Percentiles rank a stretch among this genome's conserved stretches.
phyloP scores from a whole-genome alignment of 1,139 yeast species.

The Taphrina communis region DNA sequence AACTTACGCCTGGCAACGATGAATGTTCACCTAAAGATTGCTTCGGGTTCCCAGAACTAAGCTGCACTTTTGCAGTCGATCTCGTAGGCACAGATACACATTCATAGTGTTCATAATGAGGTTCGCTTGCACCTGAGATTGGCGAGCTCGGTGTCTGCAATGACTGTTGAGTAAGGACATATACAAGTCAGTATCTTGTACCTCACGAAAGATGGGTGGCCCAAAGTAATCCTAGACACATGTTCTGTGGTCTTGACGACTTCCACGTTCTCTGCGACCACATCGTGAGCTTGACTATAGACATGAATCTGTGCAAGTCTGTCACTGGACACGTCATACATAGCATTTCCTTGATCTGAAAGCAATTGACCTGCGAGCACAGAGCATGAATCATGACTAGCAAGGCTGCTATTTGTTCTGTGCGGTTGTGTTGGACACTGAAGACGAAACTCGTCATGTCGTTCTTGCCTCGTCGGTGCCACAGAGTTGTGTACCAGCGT shows the following conservation, averaged over 20 bases:
- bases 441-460: background rate
- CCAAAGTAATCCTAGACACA: background rate
- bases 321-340: background rate
- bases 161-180: background rate
- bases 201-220: background rate
- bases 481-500: background rate
- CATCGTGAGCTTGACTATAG: background rate
- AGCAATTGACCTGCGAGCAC: no score
- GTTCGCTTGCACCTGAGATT: background rate
- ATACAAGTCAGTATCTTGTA: background rate
- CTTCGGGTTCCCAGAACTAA: background rate
- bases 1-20: background rate
- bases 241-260: background rate
- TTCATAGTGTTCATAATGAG: constrained; percentile 1
- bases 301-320: background rate
- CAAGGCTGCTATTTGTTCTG: no score
- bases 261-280: background rate
- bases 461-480: background rate
- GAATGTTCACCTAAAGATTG: no score
- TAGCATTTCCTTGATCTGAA: no score
- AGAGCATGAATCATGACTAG: no score
- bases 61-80: background rate
- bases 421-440: no score
- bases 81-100: background rate
- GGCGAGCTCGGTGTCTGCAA: constrained; percentile 4